Conservation (phyloP, 1,139 yeast genomes). For the Blastobotrys indianensis region DNA sequence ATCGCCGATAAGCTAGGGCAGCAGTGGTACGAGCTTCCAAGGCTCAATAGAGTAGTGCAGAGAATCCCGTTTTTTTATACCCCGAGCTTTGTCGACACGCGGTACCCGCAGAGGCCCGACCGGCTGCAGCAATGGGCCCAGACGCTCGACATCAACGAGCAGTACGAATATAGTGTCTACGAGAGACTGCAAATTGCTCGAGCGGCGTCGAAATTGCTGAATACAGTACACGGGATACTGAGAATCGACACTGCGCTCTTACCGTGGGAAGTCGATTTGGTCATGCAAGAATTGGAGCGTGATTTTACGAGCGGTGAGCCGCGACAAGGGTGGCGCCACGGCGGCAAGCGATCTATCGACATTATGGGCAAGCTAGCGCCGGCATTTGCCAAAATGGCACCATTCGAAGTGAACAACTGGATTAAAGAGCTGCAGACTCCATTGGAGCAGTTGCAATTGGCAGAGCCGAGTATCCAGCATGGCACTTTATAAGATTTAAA, state of each 20-base stretch:
- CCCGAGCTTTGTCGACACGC: conserved; percentile 40
- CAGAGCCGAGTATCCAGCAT: conserved; percentile 2
- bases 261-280: conserved; percentile 22
- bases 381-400: conserved; percentile 7
- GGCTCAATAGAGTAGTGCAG: conserved; percentile 34
- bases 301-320: conserved; percentile 2
- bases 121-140: conserved; percentile 43
- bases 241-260: conserved; percentile 14
- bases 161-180: conserved; percentile 38
- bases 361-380: conserved; percentile 6
- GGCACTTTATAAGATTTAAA: neutral
- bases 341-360: neutral
- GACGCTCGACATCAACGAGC: conserved; percentile 47
- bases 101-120: conserved; percentile 37
- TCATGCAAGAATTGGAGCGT: conserved; percentile 14
- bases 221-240: conserved; percentile 13
- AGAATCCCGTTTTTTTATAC: conserved; percentile 57
- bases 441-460: conserved; percentile 1
- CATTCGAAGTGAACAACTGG: conserved; percentile 5
- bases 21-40: conserved; percentile 27
- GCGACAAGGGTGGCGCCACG: neutral
- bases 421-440: conserved; percentile 8
- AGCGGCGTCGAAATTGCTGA: conserved; percentile 24
- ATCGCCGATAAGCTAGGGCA: conserved; percentile 49
- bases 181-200: conserved; percentile 40